phyloP scores from a whole-genome alignment of 2,329 filamentous ascomycete genomes.

The Zalaria obscura region DNA sequence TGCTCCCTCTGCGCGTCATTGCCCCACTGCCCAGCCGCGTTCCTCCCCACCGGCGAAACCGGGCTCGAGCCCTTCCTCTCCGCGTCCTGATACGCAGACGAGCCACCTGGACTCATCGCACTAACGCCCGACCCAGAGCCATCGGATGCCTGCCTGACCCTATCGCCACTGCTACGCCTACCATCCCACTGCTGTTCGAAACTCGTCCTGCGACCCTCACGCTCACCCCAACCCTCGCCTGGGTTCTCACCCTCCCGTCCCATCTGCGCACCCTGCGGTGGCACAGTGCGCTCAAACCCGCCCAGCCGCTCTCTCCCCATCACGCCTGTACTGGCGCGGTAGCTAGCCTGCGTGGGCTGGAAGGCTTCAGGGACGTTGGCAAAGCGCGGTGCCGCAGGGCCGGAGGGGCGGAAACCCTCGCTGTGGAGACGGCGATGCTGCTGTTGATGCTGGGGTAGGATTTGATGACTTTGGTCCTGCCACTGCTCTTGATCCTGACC shows the following conservation, averaged over 20 bases:
- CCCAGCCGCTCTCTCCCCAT: neutral
- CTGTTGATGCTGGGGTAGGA: neutral
- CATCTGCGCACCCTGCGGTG: neutral
- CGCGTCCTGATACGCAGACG: too few species aligned
- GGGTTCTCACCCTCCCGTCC: neutral
- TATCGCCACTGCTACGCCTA: neutral
- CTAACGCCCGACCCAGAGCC: too few species aligned
- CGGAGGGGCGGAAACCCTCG: conserved; percentile 5
- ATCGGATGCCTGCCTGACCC: too few species aligned
- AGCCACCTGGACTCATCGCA: too few species aligned
- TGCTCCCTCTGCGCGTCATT: too few species aligned
- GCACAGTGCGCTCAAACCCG: neutral
- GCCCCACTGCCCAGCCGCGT: too few species aligned
- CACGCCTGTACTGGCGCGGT: neutral
- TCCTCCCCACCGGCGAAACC: too few species aligned
- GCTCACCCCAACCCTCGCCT: neutral
- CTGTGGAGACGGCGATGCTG: conserved; percentile 11
- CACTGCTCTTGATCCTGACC: neutral
- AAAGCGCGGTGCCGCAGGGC: conserved; percentile 1
- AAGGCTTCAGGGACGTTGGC: neutral
- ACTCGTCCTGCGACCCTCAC: neutral
- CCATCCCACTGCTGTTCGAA: neutral
- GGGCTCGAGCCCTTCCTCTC: too few species aligned
- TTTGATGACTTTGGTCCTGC: neutral
- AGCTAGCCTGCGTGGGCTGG: neutral